Evolutionary conservation across 208 protist genomes (phyloP).

Genomic region (Leishmania major): DNA sequence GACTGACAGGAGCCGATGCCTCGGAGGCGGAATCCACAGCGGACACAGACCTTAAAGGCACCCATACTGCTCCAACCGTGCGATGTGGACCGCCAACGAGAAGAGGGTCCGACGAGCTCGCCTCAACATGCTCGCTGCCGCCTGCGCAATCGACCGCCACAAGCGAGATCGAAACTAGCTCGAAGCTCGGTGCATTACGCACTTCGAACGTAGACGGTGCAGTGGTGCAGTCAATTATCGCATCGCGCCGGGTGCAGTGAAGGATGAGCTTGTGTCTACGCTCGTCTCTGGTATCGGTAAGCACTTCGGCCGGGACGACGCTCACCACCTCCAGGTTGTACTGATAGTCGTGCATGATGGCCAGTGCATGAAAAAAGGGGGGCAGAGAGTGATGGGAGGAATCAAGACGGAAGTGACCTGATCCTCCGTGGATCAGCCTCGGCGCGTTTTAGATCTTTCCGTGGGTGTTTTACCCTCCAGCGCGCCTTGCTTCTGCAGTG

Average conservation of each 20-base stretch:
- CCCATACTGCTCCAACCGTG: constrained; percentile 26
- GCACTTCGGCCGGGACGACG: constrained; percentile 8
- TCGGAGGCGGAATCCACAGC: background rate
- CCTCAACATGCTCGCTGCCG: constrained; percentile 3
- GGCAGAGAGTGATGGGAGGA: too few relatives aligned
- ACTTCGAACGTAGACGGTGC: constrained; percentile 30
- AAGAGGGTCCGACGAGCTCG: constrained; percentile 4
- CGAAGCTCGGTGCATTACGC: constrained; percentile 16
- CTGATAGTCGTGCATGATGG: constrained; percentile 18
- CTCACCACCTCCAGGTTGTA: constrained; percentile 39
- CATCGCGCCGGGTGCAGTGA: constrained; percentile 25
- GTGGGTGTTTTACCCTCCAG: background rate
- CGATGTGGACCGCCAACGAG: constrained; percentile 27
- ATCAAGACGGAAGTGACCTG: too few relatives aligned
- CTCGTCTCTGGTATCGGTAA: background rate
- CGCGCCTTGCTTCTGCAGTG: background rate
- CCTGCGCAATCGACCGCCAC: background rate
- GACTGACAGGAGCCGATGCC: background rate
- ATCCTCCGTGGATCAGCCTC: background rate
- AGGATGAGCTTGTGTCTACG: constrained; percentile 7
- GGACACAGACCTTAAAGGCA: constrained; percentile 2
- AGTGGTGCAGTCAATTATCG: constrained; percentile 11
- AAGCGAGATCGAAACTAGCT: constrained; percentile 18
- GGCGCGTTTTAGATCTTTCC: background rate
- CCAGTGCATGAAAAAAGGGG: background rate